A percentile compares a stretch with the other conserved stretches of the same genome.
Evolutionary conservation across 768 basidiomycete genomes (phyloP).

Genomic region (Mycena rebaudengoi): DNA sequence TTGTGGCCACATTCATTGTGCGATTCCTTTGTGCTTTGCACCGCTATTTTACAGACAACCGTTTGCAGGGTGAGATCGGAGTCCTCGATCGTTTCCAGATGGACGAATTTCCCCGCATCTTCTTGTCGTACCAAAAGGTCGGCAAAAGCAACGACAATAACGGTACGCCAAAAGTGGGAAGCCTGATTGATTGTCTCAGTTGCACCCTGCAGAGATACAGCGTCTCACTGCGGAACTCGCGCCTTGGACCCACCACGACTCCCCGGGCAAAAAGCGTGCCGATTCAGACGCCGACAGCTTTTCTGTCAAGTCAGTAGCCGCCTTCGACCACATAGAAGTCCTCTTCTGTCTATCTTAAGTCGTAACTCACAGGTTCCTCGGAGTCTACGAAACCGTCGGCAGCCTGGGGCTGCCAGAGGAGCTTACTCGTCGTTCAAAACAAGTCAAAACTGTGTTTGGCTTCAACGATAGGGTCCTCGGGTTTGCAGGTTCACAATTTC

Average conservation of each 20-base stretch:
- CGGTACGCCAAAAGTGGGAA: slow-evolving; percentile 41
- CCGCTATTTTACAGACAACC: neutral
- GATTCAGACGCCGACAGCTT: slow-evolving; percentile 56
- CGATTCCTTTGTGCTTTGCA: slow-evolving; percentile 19
- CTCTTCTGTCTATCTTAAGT: neutral
- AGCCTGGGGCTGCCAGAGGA: slow-evolving; percentile 67
- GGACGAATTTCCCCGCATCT: slow-evolving; percentile 75
- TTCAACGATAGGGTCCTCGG: slow-evolving; percentile 69
- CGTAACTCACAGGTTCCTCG: slow-evolving; percentile 58
- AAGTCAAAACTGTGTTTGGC: slow-evolving; percentile 64
- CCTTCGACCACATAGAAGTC: neutral
- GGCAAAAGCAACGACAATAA: slow-evolving; percentile 59
- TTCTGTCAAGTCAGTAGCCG: slow-evolving; percentile 63
- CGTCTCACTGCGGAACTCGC: slow-evolving; percentile 53
- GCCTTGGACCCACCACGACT: slow-evolving; percentile 61
- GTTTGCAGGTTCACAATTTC: no score
- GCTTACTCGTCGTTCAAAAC: slow-evolving; percentile 53
- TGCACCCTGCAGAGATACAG: slow-evolving; percentile 40
- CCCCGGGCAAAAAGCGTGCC: slow-evolving; percentile 63
- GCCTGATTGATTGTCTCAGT: neutral
- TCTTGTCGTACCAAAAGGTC: slow-evolving; percentile 66
- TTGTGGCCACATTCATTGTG: slow-evolving; percentile 77
- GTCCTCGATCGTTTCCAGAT: slow-evolving; percentile 75
- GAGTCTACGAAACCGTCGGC: slow-evolving; percentile 84
- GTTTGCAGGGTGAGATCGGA: slow-evolving; percentile 69